phyloP scores from a whole-genome alignment of 2,329 filamentous ascomycete genomes.

The Cephalotrichum gorgonifer region DNA sequence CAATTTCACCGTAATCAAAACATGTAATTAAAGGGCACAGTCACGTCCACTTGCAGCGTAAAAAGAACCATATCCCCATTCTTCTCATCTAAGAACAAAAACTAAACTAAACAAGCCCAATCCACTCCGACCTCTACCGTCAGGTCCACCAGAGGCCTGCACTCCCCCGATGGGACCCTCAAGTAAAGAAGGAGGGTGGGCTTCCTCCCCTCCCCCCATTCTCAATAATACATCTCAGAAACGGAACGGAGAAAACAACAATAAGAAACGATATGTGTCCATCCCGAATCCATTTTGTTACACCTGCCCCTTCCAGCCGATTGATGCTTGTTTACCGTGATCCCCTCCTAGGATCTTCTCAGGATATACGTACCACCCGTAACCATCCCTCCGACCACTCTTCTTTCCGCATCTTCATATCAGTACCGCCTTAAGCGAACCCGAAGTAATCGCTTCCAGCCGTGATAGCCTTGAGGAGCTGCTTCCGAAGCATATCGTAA shows the following conservation, averaged over 20 bases:
- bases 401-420: neutral
- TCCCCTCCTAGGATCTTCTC: neutral
- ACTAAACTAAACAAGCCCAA: neutral
- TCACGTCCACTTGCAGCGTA: no score
- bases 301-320: neutral
- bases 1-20: no score
- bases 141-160: neutral
- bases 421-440: constrained; percentile 63
- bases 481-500: constrained; percentile 80
- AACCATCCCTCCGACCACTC: neutral
- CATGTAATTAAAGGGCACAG: no score
- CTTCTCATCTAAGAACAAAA: neutral
- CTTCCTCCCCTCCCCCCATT: neutral
- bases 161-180: neutral
- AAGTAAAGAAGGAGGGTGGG: neutral
- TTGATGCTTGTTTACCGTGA: neutral
- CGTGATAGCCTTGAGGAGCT: constrained; percentile 93
- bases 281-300: neutral
- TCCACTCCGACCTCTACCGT: neutral
- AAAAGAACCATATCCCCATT: no score
- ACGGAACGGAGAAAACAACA: neutral
- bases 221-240: neutral
- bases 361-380: neutral
- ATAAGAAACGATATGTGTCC: neutral
- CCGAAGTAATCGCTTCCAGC: constrained; percentile 95